Evolutionary conservation across 140 eudicot species (phyloP), one percentile per base, ranked within the genome.

Genomic region (Erigeron philadelphicus): DNA sequence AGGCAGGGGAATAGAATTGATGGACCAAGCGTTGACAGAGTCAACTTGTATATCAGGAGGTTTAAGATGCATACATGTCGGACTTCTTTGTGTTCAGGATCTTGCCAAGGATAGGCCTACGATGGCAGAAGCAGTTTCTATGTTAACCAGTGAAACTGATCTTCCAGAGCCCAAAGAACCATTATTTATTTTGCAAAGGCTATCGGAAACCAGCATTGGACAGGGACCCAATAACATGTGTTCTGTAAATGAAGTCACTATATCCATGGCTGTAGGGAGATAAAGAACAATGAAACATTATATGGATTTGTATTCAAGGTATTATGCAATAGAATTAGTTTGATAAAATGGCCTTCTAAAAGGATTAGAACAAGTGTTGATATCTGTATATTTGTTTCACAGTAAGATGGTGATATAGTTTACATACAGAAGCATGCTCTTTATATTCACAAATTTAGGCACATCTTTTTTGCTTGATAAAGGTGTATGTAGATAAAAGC

Each of bases 21-120:
- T 71, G 1, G 81, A 80, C 67, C 43, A 67, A 61, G 41, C 67
- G 41, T 42, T 67, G 38, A 64, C 7, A 4, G 48, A 35, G 11
- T 45, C 69, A 15, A 9, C 3, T 18, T 64, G 64, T 18, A 7
- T 53, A 6, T 43, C 66, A 48, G 63, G 71, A 35, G 72, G 61
- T 21, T 41, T 50, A 56, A 66, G 72, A 66, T 75, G 84, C 68
- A 59, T 80, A 46, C 81, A 75, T 10, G 73, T 76, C 11, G 84
- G 81, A 48, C 81, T 80, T 25, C 75, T 80, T 60, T 76, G 81
- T 61, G 77, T 71, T 61, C 81, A 76, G 21, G 84, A 75, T 6
- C 11, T 70, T 13, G 72, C 78, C 8, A 65, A 64, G 9, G 74
- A 74, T 42, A 66, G 84, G 38, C 81, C 84, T 48, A 70, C 73